These are phyloP conservation scores for Boletus pseudo-olivaceus DNA, from an alignment of 768 basidiomycete species.

Conservation along the genomic window DNA sequence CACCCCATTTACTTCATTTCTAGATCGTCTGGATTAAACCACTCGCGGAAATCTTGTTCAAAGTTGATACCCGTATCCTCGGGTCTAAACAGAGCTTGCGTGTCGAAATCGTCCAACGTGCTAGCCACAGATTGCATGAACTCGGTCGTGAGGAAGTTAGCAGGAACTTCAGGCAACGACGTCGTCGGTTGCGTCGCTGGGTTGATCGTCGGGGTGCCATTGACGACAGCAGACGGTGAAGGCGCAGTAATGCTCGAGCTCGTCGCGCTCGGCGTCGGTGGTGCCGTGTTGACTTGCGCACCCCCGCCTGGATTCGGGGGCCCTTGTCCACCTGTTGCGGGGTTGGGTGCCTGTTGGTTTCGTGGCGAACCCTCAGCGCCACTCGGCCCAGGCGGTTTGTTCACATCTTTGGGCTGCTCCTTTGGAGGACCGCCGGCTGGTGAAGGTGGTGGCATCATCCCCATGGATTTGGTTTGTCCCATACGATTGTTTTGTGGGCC, in stretches of 20 bases:
- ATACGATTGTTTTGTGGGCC: conserved; percentile 30
- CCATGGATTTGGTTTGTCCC: conserved; percentile 36
- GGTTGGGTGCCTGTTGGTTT: conserved; percentile 33
- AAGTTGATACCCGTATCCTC: conserved; percentile 53
- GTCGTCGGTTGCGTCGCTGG: conserved; percentile 24
- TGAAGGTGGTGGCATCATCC: conserved; percentile 52
- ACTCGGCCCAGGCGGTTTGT: conserved; percentile 24
- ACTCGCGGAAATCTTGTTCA: conserved; percentile 72
- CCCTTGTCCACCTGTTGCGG: conserved; percentile 25
- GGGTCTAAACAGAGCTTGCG: conserved; percentile 38
- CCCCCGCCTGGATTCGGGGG: conserved; percentile 16
- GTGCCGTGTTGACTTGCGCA: conserved; percentile 31
- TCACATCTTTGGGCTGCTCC: conserved; percentile 33
- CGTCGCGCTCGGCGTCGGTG: conserved; percentile 36
- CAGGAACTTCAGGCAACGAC: conserved; percentile 26
- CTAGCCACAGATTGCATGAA: conserved; percentile 45
- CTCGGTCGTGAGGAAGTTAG: conserved; percentile 29
- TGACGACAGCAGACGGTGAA: conserved; percentile 36
- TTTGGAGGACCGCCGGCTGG: conserved; percentile 37
- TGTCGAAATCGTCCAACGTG: conserved; percentile 39
- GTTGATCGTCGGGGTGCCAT: conserved; percentile 30
- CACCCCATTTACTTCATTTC: conserved; percentile 23
- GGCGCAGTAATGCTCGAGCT: conserved; percentile 35
- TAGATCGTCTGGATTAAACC: conserved; percentile 59
- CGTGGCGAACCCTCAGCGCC: conserved; percentile 42